Percentiles rank a stretch among this genome's conserved stretches.
phyloP scores from a whole-genome alignment of 495 filamentous ascomycete genomes.

The Xylaria acuta region DNA sequence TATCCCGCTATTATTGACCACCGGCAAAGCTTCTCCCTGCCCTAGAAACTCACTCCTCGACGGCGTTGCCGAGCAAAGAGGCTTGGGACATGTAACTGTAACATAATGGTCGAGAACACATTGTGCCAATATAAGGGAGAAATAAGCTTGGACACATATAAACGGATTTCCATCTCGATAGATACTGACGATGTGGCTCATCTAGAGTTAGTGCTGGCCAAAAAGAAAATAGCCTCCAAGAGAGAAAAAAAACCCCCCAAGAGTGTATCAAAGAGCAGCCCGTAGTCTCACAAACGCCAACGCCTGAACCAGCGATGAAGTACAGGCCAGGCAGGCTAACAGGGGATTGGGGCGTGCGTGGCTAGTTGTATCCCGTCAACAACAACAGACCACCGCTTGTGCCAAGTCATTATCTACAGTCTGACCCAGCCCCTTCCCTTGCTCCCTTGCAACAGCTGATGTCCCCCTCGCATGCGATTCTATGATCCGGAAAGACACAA shows the following conservation, averaged over 20 bases:
- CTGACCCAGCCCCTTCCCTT: slow-evolving; percentile 15
- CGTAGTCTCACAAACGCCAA: slow-evolving; percentile 40
- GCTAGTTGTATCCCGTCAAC: slow-evolving; percentile 12
- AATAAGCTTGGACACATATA: slow-evolving; percentile 9
- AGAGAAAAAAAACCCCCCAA: slow-evolving; percentile 10
- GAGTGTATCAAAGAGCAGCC: slow-evolving; percentile 35
- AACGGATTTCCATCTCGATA: slow-evolving; percentile 13
- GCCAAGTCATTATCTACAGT: slow-evolving; percentile 17
- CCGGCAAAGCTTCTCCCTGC: not conserved
- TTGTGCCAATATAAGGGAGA: not conserved
- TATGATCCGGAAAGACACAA: slow-evolving; percentile 19
- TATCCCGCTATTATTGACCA: not conserved
- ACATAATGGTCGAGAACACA: not conserved
- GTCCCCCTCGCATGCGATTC: slow-evolving; percentile 21
- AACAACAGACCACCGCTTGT: slow-evolving; percentile 18
- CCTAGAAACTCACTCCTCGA: not conserved
- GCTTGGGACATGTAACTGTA: not conserved
- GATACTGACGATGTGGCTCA: slow-evolving; percentile 17
- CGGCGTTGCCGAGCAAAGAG: not conserved
- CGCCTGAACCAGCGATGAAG: slow-evolving; percentile 29
- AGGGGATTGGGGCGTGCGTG: slow-evolving; percentile 4
- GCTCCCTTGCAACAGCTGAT: slow-evolving; percentile 20
- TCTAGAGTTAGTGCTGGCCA: slow-evolving; percentile 14
- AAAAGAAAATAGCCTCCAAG: slow-evolving; percentile 8
- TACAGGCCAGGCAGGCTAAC: not conserved